Evolutionary conservation across 177 flowering plant genomes (phyloP).

Genomic region (Vitis hybrid): DNA sequence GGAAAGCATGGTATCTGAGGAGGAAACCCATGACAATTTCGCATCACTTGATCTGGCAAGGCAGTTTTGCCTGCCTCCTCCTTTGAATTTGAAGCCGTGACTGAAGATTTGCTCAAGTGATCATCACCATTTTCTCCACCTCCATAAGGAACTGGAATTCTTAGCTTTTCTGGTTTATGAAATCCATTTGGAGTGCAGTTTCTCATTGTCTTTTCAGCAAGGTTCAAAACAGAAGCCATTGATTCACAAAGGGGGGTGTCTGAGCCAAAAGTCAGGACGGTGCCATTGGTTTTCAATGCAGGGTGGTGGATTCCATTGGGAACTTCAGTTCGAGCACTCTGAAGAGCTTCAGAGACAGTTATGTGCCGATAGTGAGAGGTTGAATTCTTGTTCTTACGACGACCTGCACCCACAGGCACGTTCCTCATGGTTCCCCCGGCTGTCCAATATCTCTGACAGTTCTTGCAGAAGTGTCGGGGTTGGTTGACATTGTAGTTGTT

Average conservation of each 20-base stretch:
- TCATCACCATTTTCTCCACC: constrained; percentile 24
- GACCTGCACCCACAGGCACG: constrained; percentile 74
- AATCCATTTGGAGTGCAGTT: constrained; percentile 27
- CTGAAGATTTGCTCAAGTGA: constrained; percentile 17
- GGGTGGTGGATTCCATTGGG: constrained; percentile 31
- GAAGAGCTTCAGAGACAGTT: constrained; percentile 40
- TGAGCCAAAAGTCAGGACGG: constrained; percentile 45
- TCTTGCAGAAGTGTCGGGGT: constrained; percentile 72
- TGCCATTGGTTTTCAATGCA: constrained; percentile 31
- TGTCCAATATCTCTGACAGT: constrained; percentile 74
- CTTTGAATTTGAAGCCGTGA: constrained; percentile 13
- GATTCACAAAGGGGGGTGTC: constrained; percentile 48
- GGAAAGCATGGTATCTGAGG: constrained; percentile 37
- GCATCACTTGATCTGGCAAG: constrained; percentile 15
- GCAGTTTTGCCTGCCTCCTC: constrained; percentile 21
- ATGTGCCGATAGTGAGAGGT: constrained; percentile 47
- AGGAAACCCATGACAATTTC: constrained; percentile 23
- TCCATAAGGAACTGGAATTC: constrained; percentile 19
- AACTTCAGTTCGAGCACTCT: constrained; percentile 23
- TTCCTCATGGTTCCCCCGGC: constrained; percentile 77
- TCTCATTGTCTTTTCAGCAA: constrained; percentile 31
- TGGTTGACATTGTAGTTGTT: constrained; percentile 72
- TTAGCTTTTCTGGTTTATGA: constrained; percentile 27
- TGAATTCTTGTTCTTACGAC: constrained; percentile 60
- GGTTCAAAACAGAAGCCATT: constrained; percentile 37